Evolutionary conservation across 176 grass and related monocot genomes (phyloP).

Genomic region (Carex kokanica): DNA sequence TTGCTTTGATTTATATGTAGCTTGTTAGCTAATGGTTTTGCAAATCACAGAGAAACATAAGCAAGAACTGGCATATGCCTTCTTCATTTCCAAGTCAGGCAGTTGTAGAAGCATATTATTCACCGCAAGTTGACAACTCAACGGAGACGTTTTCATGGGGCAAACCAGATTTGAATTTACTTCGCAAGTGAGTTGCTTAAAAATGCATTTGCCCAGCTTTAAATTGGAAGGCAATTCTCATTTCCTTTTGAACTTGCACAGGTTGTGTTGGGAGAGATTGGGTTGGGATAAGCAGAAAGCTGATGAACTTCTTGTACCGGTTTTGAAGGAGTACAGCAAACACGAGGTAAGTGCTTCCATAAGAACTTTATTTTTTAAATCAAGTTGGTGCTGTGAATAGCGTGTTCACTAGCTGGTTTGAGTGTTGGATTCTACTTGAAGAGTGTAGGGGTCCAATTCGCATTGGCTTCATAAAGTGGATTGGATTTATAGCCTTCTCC

Average conservation of each 20-base stretch:
- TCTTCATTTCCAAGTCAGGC: constrained; percentile 75
- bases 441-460: neutral
- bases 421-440: constrained; percentile 23
- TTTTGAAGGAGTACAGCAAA: constrained; percentile 93
- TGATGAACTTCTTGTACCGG: constrained; percentile 86
- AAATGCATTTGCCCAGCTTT: constrained; percentile 6
- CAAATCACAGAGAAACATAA: constrained; percentile 77
- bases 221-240: constrained; percentile 1
- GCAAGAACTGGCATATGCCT: constrained; percentile 97
- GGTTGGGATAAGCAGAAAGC: constrained; percentile 91
- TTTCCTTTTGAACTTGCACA: constrained; percentile 23
- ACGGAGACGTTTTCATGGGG: constrained; percentile 81
- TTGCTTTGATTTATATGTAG: constrained; percentile 11
- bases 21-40: constrained; percentile 23
- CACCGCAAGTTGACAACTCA: constrained; percentile 86
- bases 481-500: neutral
- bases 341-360: constrained; percentile 51
- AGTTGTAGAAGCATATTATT: constrained; percentile 69
- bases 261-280: constrained; percentile 95
- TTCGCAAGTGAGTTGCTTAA: constrained; percentile 69
- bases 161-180: constrained; percentile 79
- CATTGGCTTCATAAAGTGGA: neutral
- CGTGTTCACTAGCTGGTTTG: neutral
- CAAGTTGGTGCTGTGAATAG: neutral
- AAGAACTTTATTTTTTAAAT: constrained; percentile 13